A percentile compares a stretch with the other conserved stretches of the same genome.
Evolutionary conservation across 179 eudicot genomes (phyloP).

Genomic region (Beta lomatogona): DNA sequence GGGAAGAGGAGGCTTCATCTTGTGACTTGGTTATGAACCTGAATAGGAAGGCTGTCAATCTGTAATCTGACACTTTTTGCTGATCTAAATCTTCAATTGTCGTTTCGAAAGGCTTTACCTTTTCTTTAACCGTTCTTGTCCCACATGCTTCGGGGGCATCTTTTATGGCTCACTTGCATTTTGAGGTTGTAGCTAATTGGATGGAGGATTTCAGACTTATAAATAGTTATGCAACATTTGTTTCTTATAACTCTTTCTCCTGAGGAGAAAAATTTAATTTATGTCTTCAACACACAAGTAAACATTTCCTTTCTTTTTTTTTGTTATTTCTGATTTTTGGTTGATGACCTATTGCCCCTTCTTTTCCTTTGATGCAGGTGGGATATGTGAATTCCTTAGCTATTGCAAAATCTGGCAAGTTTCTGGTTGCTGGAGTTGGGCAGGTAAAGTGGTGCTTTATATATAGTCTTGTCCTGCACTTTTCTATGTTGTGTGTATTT

Average conservation of each 20-base stretch:
- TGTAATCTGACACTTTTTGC: no score
- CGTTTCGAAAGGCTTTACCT: background rate
- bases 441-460: slow-evolving; percentile 50
- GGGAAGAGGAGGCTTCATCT: no score
- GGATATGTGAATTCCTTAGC: slow-evolving; percentile 91
- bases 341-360: slow-evolving; percentile 20
- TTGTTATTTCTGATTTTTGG: background rate
- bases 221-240: background rate
- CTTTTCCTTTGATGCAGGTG: slow-evolving; percentile 42
- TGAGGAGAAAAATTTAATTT: no score
- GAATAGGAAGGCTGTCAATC: background rate
- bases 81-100: background rate
- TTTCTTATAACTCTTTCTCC: background rate
- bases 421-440: slow-evolving; percentile 91
- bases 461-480: background rate
- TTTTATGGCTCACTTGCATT: background rate
- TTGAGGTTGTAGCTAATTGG: background rate
- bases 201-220: background rate
- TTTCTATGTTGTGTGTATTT: background rate
- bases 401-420: slow-evolving; percentile 85
- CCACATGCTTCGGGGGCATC: background rate
- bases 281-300: background rate
- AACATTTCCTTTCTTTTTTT: background rate
- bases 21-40: no score
- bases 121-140: background rate